phyloP scores from a whole-genome alignment of 2,329 filamentous ascomycete genomes.

The Penicillium occitanis region DNA sequence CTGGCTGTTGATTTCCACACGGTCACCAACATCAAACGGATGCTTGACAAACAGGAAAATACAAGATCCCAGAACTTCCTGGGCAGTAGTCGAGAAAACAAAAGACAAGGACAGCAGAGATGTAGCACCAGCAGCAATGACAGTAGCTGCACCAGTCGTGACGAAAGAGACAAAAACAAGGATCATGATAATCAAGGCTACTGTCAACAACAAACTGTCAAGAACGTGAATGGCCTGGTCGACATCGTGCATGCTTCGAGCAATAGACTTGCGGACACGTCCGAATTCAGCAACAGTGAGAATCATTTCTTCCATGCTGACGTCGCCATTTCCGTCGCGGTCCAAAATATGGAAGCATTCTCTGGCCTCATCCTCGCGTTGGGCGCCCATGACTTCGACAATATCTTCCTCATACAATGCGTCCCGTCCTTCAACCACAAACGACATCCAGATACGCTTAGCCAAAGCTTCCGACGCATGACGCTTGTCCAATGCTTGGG shows the following conservation, averaged over 20 bases:
- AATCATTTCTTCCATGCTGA: slow-evolving; percentile 93
- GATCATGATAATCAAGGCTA: slow-evolving; percentile 76
- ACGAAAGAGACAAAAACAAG: slow-evolving; percentile 91
- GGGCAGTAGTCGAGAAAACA: slow-evolving; percentile 85
- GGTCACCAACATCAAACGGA: slow-evolving; percentile 92
- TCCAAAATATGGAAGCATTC: slow-evolving; percentile 82
- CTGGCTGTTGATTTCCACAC: slow-evolving; percentile 72
- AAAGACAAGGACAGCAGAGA: slow-evolving; percentile 94
- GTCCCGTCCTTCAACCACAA: slow-evolving; percentile 86
- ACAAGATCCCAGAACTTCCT: slow-evolving; percentile 96
- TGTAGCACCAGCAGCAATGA: slow-evolving; percentile 85
- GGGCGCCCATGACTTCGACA: slow-evolving; percentile 77
- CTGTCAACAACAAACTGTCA: slow-evolving; percentile 77
- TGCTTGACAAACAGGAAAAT: slow-evolving; percentile 99
- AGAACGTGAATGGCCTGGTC: slow-evolving; percentile 90
- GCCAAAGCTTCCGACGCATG: slow-evolving; percentile 86
- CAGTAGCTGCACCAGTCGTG: slow-evolving; percentile 79
- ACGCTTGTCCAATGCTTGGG: slow-evolving; percentile 83
- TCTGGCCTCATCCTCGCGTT: slow-evolving; percentile 73
- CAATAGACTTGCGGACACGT: slow-evolving; percentile 82
- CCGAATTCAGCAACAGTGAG: slow-evolving; percentile 81
- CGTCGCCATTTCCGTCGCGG: slow-evolving; percentile 85
- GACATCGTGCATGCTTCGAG: slow-evolving; percentile 94
- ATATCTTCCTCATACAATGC: slow-evolving; percentile 78
- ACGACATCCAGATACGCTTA: slow-evolving; percentile 97